Evolutionary conservation across 345 rosid genomes (phyloP).

Genomic region (Hypericum androsaemum): DNA sequence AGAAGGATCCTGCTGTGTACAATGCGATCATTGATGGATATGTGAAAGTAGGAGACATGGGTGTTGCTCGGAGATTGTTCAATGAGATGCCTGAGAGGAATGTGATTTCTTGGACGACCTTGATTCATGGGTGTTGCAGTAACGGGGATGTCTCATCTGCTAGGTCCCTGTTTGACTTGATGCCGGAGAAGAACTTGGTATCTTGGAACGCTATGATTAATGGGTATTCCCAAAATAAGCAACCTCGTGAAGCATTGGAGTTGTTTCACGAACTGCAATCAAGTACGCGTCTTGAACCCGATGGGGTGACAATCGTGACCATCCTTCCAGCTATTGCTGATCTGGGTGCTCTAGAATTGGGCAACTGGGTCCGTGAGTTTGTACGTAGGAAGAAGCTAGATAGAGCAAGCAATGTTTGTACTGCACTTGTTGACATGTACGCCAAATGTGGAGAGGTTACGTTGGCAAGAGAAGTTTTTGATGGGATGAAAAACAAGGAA

Average conservation of each 20-base stretch:
- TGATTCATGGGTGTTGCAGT: conserved; percentile 61
- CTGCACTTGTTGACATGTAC: conserved; percentile 74
- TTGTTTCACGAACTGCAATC: conserved; percentile 58
- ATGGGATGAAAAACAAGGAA: conserved; percentile 35
- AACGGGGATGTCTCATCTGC: conserved; percentile 44
- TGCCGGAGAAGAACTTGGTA: conserved; percentile 53
- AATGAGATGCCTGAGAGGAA: conserved; percentile 41
- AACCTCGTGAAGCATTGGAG: conserved; percentile 53
- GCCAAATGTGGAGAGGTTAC: conserved; percentile 65
- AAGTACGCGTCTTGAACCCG: conserved; percentile 42
- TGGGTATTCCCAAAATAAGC: conserved; percentile 59
- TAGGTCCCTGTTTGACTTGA: conserved; percentile 43
- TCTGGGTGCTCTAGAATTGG: conserved; percentile 58
- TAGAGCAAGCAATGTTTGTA: conserved; percentile 39
- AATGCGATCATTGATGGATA: conserved; percentile 64
- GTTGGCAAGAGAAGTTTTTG: conserved; percentile 39
- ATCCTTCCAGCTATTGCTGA: conserved; percentile 71
- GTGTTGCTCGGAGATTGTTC: conserved; percentile 44
- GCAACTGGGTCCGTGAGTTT: conserved; percentile 50
- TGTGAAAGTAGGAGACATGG: conserved; percentile 56
- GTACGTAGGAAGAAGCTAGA: conserved; percentile 42
- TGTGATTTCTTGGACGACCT: conserved; percentile 65
- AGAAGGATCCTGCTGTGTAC: conserved; percentile 38
- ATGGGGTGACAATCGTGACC: conserved; percentile 54
- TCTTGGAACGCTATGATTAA: conserved; percentile 82